A percentile compares a stretch with the other conserved stretches of the same genome.
phyloP scores from a whole-genome alignment of 2,329 filamentous ascomycete genomes.

The Nemania sp. region DNA sequence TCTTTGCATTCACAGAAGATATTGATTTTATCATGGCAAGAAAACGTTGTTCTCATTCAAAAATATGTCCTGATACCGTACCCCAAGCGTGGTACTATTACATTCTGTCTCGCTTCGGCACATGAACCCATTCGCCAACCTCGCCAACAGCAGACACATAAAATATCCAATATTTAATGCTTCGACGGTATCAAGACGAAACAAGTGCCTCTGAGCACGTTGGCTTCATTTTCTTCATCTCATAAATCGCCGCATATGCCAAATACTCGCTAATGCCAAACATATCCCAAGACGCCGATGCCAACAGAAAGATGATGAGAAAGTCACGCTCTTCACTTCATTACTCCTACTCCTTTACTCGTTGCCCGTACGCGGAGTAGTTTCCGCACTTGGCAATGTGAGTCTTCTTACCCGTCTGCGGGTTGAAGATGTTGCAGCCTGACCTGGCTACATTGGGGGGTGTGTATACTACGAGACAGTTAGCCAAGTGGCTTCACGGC shows the following conservation, averaged over 20 bases:
- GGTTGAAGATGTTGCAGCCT: slow-evolving; percentile 86
- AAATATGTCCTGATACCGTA: background rate
- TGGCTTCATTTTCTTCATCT: background rate
- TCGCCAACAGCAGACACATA: background rate
- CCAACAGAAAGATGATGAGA: slow-evolving; percentile 17
- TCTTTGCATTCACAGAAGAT: slow-evolving; percentile 23
- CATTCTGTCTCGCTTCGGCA: background rate
- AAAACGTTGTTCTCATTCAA: slow-evolving; percentile 19
- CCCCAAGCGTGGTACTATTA: background rate
- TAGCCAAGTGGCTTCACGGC: slow-evolving; percentile 42
- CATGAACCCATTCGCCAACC: background rate
- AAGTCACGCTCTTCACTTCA: background rate
- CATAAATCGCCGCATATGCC: slow-evolving; percentile 8
- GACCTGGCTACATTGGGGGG: slow-evolving; percentile 87
- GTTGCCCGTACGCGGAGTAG: slow-evolving; percentile 72
- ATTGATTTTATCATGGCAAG: background rate
- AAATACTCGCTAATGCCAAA: slow-evolving; percentile 31
- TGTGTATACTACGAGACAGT: slow-evolving; percentile 72
- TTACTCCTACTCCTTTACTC: slow-evolving; percentile 56
- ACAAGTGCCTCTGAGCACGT: background rate
- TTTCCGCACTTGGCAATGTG: slow-evolving; percentile 79
- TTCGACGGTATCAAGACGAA: background rate
- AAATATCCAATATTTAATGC: background rate
- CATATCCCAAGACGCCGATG: slow-evolving; percentile 33
- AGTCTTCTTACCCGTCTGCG: slow-evolving; percentile 77